Evolutionary conservation across 192 early-diverging fungal species (phyloP).

Genomic region (Phycomyces blakesleeanus): DNA sequence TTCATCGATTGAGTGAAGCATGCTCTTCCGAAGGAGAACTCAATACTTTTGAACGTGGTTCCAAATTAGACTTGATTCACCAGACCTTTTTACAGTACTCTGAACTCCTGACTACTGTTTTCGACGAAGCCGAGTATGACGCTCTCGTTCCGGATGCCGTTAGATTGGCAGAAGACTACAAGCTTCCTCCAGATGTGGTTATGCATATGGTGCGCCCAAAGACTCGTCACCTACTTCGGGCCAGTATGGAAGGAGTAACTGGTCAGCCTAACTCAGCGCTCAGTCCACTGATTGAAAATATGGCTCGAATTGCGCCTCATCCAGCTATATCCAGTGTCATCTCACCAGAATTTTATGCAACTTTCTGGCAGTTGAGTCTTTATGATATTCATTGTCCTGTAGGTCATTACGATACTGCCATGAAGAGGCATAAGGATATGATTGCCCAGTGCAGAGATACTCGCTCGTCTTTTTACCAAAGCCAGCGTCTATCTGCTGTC

Average conservation of each 20-base stretch:
- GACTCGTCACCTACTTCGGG: neutral
- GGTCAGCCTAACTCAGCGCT: neutral
- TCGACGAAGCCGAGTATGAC: conserved; percentile 47
- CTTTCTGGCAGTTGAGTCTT: conserved; percentile 75
- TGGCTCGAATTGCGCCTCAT: conserved; percentile 3
- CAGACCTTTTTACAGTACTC: conserved; percentile 58
- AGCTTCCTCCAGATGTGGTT: conserved; percentile 56
- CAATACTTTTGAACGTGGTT: conserved; percentile 52
- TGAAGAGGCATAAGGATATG: conserved; percentile 43
- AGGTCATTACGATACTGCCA: conserved; percentile 56
- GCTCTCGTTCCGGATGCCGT: conserved; percentile 42
- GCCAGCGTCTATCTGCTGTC: conserved; percentile 6
- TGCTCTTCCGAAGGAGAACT: conserved; percentile 40
- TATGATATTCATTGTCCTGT: conserved; percentile 72
- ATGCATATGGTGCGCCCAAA: conserved; percentile 63
- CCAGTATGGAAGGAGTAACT: conserved; percentile 3
- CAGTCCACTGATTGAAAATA: neutral
- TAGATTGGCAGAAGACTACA: conserved; percentile 52
- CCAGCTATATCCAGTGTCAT: neutral
- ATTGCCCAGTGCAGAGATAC: conserved; percentile 26
- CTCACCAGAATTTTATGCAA: conserved; percentile 62
- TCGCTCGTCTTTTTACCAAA: conserved; percentile 18
- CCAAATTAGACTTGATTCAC: conserved; percentile 59
- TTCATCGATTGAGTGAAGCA: conserved; percentile 58
- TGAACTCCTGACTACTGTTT: conserved; percentile 55